Base-by-base conservation (phyloP, 345 rosid genomes). In the Salix caprea region DNA sequence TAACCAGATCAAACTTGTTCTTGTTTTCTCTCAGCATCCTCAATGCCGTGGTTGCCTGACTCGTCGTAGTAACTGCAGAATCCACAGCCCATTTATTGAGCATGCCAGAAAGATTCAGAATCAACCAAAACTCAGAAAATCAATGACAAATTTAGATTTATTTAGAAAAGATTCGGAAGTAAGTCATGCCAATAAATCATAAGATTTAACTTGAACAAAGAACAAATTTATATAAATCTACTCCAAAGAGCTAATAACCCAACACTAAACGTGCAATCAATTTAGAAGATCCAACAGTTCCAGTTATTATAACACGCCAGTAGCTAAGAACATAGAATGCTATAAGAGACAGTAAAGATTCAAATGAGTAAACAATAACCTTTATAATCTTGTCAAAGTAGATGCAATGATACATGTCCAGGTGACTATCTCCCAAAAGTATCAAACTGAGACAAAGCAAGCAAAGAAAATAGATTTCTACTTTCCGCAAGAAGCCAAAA, bases 1-100 rank as follows among this genome's bases (percentile, higher is more conserved):
- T 90, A 76, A 93, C 90, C 65, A 91, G 78, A 80, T 93, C 97
- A 81, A 87, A 93, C 76, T 82, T 82, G 87, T 88, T 80, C 88
- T 75, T 86, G 87, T 87, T 89, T 80, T 89, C 96, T 79, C 94
- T 91, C 83, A 93, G 73, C 86, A 93, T 7, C 65, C 83, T 73
- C 79, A 93, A 34, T 34, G 97, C 97, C 0, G 75, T 81, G 65
- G 81, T 72, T 67, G 96, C 93, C 71, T 87, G 87, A 72, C 74
- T 83, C 76, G 92, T 89, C 1, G 89, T 82, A 10, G 91, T 93
- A 62, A 91, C 97, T 93, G 88, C 88, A 86, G 21, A 83, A 73
- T 66, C 76, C 78, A 78, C 39, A 75, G 30, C 5, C 65, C 67
- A 68, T 36, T 13, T 24, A 66, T 76, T 65, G 62, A 37, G 72